A percentile compares a stretch with the other conserved stretches of the same genome.
These are phyloP conservation scores for Daphne laureola DNA, from an alignment of 441 rosid species.

Conservation along the genomic window DNA sequence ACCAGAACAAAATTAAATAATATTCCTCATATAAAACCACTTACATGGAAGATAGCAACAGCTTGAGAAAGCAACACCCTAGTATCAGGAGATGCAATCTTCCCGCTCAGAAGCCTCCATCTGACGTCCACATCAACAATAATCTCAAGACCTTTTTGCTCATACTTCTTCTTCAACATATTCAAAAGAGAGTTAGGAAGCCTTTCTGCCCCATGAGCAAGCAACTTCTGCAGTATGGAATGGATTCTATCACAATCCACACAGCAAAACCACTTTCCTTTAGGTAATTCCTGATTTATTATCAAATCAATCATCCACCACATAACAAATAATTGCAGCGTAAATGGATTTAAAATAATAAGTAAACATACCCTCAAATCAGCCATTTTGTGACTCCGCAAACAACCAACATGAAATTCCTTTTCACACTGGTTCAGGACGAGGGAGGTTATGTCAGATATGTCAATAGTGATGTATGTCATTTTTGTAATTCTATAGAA, in stretches of 20 bases:
- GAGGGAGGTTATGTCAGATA: not conserved
- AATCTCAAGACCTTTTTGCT: constrained; percentile 32
- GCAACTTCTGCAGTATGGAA: constrained; percentile 45
- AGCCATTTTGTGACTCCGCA: constrained; percentile 61
- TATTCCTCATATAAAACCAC: constrained; percentile 8
- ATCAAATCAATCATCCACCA: not conserved
- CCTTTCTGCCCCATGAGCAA: constrained; percentile 43
- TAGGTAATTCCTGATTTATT: constrained; percentile 56
- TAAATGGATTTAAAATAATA: not conserved
- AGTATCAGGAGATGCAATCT: constrained; percentile 37
- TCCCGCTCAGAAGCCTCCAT: constrained; percentile 68
- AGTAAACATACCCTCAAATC: constrained; percentile 41
- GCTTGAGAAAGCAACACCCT: constrained; percentile 57
- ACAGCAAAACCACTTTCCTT: constrained; percentile 73
- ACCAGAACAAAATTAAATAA: not conserved
- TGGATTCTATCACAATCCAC: constrained; percentile 47
- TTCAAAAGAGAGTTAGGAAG: constrained; percentile 43
- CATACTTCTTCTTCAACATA: constrained; percentile 34
- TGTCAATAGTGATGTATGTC: no score
- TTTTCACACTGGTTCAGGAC: constrained; percentile 53
- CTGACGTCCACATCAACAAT: constrained; percentile 34
- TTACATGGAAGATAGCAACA: constrained; percentile 62
- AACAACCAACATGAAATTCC: constrained; percentile 76
- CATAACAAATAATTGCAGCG: not conserved
- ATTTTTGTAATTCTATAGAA: not conserved